Evolutionary conservation across 2,329 filamentous ascomycete genomes (phyloP).

Genomic region (Mycocentrospora acerina): DNA sequence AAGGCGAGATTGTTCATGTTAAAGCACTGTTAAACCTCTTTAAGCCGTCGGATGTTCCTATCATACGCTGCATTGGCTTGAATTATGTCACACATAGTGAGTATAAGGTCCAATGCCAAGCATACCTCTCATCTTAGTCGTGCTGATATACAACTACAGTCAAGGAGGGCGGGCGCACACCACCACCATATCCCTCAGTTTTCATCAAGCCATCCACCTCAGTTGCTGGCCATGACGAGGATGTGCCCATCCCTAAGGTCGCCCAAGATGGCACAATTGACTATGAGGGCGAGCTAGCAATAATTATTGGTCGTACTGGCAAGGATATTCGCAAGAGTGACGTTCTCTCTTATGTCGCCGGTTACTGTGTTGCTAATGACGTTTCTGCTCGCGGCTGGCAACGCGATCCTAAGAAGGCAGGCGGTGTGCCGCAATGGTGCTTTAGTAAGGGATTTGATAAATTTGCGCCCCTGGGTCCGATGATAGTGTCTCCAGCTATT

Average conservation of each 20-base stretch:
- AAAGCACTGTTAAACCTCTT: neutral
- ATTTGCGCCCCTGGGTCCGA: slow-evolving; percentile 56
- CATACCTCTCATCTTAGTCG: neutral
- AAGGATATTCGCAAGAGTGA: slow-evolving; percentile 51
- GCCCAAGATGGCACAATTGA: slow-evolving; percentile 52
- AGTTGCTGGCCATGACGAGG: slow-evolving; percentile 43
- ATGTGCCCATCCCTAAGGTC: slow-evolving; percentile 52
- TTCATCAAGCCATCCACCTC: slow-evolving; percentile 54
- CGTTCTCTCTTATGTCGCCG: slow-evolving; percentile 55
- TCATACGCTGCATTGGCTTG: slow-evolving; percentile 4
- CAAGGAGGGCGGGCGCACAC: slow-evolving; percentile 53
- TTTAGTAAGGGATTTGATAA: slow-evolving; percentile 61
- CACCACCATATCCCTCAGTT: slow-evolving; percentile 52
- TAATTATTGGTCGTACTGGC: slow-evolving; percentile 56
- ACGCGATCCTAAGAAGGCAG: slow-evolving; percentile 51
- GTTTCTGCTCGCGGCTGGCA: slow-evolving; percentile 57
- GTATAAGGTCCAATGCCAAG: too few species aligned
- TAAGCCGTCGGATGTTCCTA: neutral
- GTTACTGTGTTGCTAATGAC: slow-evolving; percentile 59
- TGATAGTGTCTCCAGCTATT: slow-evolving; percentile 47
- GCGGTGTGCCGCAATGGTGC: slow-evolving; percentile 58
- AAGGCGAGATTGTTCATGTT: neutral
- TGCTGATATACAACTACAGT: slow-evolving; percentile 44
- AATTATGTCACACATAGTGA: slow-evolving; percentile 5
- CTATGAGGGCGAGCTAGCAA: slow-evolving; percentile 42